phyloP scores from a whole-genome alignment of 129 eudicot species.

The Mikania micrantha region DNA sequence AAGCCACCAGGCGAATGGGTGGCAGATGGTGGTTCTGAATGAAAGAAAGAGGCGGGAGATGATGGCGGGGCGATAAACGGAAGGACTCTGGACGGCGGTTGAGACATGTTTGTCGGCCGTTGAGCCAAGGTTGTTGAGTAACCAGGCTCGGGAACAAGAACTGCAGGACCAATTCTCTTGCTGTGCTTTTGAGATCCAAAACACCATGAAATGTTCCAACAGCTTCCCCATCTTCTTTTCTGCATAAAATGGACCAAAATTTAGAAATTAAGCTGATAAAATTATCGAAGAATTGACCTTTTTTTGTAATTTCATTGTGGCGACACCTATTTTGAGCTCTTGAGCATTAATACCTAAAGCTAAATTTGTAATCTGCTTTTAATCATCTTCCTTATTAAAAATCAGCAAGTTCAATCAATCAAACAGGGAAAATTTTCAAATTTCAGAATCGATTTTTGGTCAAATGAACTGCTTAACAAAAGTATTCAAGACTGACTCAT shows the following conservation, averaged over 20 bases:
- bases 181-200: constrained; percentile 61
- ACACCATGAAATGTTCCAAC: constrained; percentile 78
- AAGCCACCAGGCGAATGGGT: constrained; percentile 68
- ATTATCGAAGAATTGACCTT: neutral
- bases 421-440: no score
- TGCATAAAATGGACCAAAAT: constrained; percentile 29
- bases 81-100: constrained; percentile 34
- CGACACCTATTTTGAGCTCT: neutral
- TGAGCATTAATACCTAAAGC: neutral
- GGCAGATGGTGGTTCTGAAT: constrained; percentile 78
- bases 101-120: constrained; percentile 33
- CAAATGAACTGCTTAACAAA: no score
- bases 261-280: neutral
- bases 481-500: neutral
- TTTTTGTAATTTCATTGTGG: neutral
- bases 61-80: constrained; percentile 97
- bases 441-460: no score
- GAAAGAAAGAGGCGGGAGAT: constrained; percentile 90
- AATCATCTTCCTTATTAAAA: neutral
- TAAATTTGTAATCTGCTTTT: neutral
- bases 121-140: constrained; percentile 33
- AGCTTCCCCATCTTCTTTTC: constrained; percentile 86
- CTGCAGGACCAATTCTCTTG: constrained; percentile 67
- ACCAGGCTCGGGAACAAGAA: constrained; percentile 52
- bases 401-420: neutral